Percentiles rank a stretch among this genome's conserved stretches.
phyloP scores from a whole-genome alignment of 1,139 yeast species.

The Yamadazyma oceani region DNA sequence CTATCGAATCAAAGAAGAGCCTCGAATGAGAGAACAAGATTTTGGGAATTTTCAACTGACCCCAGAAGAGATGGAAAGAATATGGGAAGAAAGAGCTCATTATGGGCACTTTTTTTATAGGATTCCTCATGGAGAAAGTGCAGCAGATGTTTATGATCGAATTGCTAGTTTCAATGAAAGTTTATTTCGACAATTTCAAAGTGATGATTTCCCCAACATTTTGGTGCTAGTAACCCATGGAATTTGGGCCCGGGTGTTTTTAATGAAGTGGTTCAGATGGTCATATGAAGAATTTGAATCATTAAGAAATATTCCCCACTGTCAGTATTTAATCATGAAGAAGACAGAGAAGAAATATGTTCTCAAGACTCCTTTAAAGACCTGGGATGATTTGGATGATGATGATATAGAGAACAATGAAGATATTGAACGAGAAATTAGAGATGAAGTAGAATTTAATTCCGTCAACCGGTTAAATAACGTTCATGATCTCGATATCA shows the following conservation, averaged over 20 bases:
- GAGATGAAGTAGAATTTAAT: constrained; percentile 45
- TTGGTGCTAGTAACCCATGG: constrained; percentile 89
- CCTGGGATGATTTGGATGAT: constrained; percentile 58
- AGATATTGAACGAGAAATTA: constrained; percentile 41
- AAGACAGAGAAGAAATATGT: constrained; percentile 45
- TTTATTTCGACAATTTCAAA: constrained; percentile 73
- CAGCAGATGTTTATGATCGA: constrained; percentile 91
- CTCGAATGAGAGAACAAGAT: constrained; percentile 90
- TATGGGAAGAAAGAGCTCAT: constrained; percentile 80
- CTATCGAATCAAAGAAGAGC: constrained; percentile 73
- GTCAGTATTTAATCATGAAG: constrained; percentile 80
- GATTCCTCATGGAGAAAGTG: constrained; percentile 91
- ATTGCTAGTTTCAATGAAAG: constrained; percentile 89
- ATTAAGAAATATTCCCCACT: constrained; percentile 79
- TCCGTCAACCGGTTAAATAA: constrained; percentile 33
- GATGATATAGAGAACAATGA: constrained; percentile 38
- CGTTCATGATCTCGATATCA: constrained; percentile 45
- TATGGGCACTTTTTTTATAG: constrained; percentile 92
- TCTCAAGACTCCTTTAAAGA: constrained; percentile 53
- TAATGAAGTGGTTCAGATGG: constrained; percentile 95
- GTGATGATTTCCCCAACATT: constrained; percentile 66
- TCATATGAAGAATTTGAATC: constrained; percentile 84
- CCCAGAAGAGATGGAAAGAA: constrained; percentile 71
- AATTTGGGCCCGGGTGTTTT: constrained; percentile 86
- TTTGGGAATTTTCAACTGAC: constrained; percentile 89